Evolutionary conservation across 352 stramenopile species (phyloP), one percentile per base, ranked within the genome.

Genomic region (Phytophthora chlamydospora): DNA sequence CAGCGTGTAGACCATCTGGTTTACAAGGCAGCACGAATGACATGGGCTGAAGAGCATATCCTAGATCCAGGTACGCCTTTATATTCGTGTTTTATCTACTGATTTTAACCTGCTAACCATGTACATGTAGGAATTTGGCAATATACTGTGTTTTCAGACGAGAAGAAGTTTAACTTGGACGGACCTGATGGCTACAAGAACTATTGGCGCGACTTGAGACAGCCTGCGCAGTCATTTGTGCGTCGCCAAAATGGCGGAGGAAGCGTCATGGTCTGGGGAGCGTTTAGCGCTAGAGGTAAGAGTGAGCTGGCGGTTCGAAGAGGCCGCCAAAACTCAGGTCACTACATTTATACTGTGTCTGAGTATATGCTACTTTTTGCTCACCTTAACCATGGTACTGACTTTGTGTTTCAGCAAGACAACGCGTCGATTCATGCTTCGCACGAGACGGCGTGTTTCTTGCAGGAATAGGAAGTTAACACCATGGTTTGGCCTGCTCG

Each of bases 141-240:
- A 21, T 55, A 27, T 27, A 55, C 47, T 35, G 7, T 55, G 16
- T 62, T 62, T 46, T 55, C 35, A 14, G 54, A 62, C 27, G 54
- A 62, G 17, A 62, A 62, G 32, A 62, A 54, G 21, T 62, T 51
- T n/a, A 54, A 48, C 48, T 47, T 62, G 21, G 42, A 62, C 24
- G 53, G 53, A 3, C 43, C 43, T 32, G 54, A 49, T n/a, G 43
- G 44, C 35, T 55, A 48, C 39, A 19, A 27, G 6, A 49, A n/a
- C 35, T 62, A 55, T 42, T 62, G 43, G 54, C 54, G 39, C 10
- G 43, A 55, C 43, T 16, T 51, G 17, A 32, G 43, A 21, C 21
- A 47, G 36, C 43, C 24, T 3, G 48, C 36, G 10, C 24, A 55
- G 24, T 41, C 55, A 14, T 55, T 44, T 0, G 53, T 49, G 43